Evolutionary conservation across 1,284 basidiomycete genomes (phyloP).

Genomic region (Vanrija sp.): DNA sequence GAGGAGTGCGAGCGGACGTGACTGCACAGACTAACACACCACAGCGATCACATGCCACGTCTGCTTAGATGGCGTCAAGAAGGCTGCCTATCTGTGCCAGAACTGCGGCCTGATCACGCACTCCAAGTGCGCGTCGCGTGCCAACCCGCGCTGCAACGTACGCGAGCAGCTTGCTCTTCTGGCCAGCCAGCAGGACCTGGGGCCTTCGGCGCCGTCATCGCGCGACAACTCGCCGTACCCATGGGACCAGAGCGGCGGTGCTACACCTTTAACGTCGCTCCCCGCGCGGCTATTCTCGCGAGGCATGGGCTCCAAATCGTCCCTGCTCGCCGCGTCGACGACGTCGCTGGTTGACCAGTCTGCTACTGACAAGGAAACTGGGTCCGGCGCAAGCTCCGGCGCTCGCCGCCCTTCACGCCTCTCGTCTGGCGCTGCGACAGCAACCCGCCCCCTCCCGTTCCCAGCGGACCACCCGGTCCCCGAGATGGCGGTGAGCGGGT

Average conservation of each 20-base stretch:
- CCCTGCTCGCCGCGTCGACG: conserved; percentile 5
- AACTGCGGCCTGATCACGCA: conserved; percentile 87
- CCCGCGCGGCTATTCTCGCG: conserved; percentile 12
- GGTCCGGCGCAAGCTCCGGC: no score
- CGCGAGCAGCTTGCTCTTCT: conserved; percentile 35
- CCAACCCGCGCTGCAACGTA: conserved; percentile 75
- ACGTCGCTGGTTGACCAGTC: conserved; percentile 8
- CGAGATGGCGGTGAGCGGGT: neutral
- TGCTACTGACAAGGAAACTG: neutral
- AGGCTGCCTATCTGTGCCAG: conserved; percentile 80
- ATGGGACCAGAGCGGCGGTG: neutral
- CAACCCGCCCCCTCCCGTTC: no score
- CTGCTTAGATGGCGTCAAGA: conserved; percentile 75
- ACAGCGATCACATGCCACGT: conserved; percentile 82
- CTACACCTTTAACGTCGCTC: conserved; percentile 1
- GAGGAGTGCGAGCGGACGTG: conserved; percentile 33
- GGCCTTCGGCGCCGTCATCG: neutral
- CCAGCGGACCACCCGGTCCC: no score
- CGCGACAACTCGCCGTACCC: conserved; percentile 7
- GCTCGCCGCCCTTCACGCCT: no score
- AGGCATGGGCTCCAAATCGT: conserved; percentile 10
- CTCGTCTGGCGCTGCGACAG: no score
- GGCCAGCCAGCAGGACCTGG: conserved; percentile 27
- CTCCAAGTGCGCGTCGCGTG: conserved; percentile 67
- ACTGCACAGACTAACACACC: conserved; percentile 9